Conservation (phyloP, 352 stramenopile species). For the Peronospora destructor region DNA sequence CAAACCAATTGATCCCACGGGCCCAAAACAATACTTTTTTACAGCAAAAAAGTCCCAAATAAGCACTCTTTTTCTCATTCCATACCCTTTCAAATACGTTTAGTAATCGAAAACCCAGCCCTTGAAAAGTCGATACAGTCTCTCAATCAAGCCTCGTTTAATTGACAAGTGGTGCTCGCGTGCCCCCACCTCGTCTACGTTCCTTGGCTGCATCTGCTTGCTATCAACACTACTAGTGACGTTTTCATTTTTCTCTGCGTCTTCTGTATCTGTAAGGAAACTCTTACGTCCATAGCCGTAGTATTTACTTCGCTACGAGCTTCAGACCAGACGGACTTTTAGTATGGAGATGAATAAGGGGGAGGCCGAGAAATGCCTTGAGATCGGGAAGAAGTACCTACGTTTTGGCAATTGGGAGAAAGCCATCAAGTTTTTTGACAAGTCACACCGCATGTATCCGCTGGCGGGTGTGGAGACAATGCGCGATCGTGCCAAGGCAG, state of each 20-base stretch:
- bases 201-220: background rate
- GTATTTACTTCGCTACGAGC: constrained; percentile 6
- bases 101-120: background rate
- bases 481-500: constrained; percentile 57
- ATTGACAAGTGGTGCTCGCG: constrained; percentile 14
- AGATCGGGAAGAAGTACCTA: constrained; percentile 85
- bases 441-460: constrained; percentile 86
- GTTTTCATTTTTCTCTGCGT: constrained; percentile 5
- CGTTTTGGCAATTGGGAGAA: constrained; percentile 80
- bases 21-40: constrained; percentile 47
- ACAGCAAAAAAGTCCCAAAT: constrained; percentile 33
- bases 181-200: constrained; percentile 2
- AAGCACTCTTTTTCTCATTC: constrained; percentile 6
- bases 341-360: constrained; percentile 89
- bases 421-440: constrained; percentile 90
- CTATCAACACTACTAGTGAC: background rate
- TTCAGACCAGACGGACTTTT: background rate
- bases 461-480: constrained; percentile 79
- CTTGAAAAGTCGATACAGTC: constrained; percentile 11
- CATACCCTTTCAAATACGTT: constrained; percentile 9
- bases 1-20: too few species aligned
- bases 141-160: background rate
- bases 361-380: constrained; percentile 89
- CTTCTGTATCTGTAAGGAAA: constrained; percentile 8
- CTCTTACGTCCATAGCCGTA: constrained; percentile 3